Base-by-base conservation (phyloP, 805 yeast genomes). In the Schwanniomyces pseudopolymorphus region DNA sequence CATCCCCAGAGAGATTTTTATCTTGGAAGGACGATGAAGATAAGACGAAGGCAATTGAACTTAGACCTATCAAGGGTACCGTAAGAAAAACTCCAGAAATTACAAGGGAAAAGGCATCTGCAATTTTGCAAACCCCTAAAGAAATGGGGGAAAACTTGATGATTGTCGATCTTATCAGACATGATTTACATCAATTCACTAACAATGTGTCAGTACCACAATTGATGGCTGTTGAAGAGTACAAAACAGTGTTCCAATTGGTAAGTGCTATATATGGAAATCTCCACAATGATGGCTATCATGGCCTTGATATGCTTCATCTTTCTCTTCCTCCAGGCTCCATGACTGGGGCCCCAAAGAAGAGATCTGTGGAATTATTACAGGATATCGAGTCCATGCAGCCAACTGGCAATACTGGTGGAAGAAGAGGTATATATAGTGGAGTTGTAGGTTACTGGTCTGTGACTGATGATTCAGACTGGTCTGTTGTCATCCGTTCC, bases 271-370 rank as follows among this genome's bases (percentile, higher is more conserved):
- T 94, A 20, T 80, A 75, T 44, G 98, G 97, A 0, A 61, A 70
- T 17, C 64, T 84, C 22, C 53, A 49, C 14, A 39, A 48, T 9
- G 67, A 54, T 24, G 37, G 39, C 5, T 83, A 77, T 53, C 69
- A 76, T 10, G 99, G 98, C 0, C 69, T 91, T 20, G 98, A 94
- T 61, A 70, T 92, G 2, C 73, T 94, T 10, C 78, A 81, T 17
- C 81, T 81, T 48, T 82, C 96, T 0, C 70, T 95, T 28, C 99
- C 99, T 2, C 97, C 99, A 0, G 99, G 99, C 0, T 92, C 98
- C 0, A 94, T 94, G 99, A 94, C 99, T 0, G 99, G 99, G 2
- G 99, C 99, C 0, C 99, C 99, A 2, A 94, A 94, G 69, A 87
- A 85, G 56, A 77, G 96, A 48, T 89, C 97, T 0, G 96, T 94